A percentile compares a stretch with the other conserved stretches of the same genome.
These are phyloP conservation scores for Vigna unguiculata DNA, from an alignment of 306 rosid genomes.

Conservation along the genomic window DNA sequence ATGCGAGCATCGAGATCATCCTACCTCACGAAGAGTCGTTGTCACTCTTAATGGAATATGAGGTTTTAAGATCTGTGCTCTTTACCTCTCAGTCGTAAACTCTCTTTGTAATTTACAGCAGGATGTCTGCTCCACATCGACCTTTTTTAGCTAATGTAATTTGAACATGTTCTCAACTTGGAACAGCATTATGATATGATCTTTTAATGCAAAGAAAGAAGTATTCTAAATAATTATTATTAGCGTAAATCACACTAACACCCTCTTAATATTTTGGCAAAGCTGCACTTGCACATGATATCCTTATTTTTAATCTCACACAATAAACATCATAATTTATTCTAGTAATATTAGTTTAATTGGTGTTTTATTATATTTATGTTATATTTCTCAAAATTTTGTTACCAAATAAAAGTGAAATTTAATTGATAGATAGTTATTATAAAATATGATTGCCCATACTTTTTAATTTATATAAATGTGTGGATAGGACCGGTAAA, in stretches of 20 bases:
- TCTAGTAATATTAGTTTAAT: too few species aligned
- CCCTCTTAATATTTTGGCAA: background rate
- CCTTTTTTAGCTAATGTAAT: conserved; percentile 12
- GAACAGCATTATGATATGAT: conserved; percentile 5
- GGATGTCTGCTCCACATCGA: conserved; percentile 1
- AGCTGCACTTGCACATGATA: too few species aligned
- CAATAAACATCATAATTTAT: too few species aligned
- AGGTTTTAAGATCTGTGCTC: conserved; percentile 34
- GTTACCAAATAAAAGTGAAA: too few species aligned
- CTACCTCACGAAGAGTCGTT: conserved; percentile 72
- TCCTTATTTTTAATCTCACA: too few species aligned
- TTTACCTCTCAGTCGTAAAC: background rate
- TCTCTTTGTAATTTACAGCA: conserved; percentile 9
- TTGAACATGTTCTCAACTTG: conserved; percentile 11
- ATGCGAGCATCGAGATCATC: conserved; percentile 82
- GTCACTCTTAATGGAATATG: conserved; percentile 79
- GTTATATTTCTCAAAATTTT: too few species aligned
- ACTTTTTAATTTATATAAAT: too few species aligned
- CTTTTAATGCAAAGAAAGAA: conserved; percentile 29
- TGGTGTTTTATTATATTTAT: too few species aligned
- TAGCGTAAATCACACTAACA: background rate
- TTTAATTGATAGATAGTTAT: too few species aligned
- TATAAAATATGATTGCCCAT: too few species aligned
- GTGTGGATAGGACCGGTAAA: too few species aligned
- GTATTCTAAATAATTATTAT: conserved; percentile 10